Evolutionary conservation across 768 basidiomycete genomes (phyloP).

Genomic region (Asterophora parasitica): DNA sequence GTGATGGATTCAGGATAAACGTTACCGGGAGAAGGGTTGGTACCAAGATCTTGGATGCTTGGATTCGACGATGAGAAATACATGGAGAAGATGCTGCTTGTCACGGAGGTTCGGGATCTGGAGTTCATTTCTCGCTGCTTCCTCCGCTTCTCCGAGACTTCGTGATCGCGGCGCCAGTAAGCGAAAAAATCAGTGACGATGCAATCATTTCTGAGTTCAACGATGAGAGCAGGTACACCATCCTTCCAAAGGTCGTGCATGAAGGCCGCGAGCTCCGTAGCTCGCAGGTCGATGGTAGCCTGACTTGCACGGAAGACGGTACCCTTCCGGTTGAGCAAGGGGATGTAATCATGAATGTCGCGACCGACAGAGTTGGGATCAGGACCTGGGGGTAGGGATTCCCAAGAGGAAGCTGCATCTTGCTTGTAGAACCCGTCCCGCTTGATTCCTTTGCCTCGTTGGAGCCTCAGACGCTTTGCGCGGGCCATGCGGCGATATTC

Average conservation of each 20-base stretch:
- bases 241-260: constrained; percentile 54
- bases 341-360: constrained; percentile 62
- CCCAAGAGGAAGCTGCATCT: constrained; percentile 77
- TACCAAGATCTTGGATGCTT: constrained; percentile 14
- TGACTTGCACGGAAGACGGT: constrained; percentile 70
- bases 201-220: constrained; percentile 56
- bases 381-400: constrained; percentile 82
- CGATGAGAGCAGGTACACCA: constrained; percentile 59
- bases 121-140: constrained; percentile 24
- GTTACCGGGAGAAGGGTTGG: background rate
- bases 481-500: constrained; percentile 62
- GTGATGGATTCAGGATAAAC: constrained; percentile 12
- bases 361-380: constrained; percentile 68
- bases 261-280: constrained; percentile 53
- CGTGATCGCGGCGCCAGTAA: constrained; percentile 69
- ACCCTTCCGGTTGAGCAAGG: constrained; percentile 65
- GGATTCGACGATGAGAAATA: constrained; percentile 49
- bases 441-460: constrained; percentile 72
- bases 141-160: constrained; percentile 41
- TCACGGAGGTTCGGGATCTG: constrained; percentile 38
- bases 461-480: constrained; percentile 62
- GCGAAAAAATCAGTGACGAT: constrained; percentile 74
- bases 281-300: constrained; percentile 59
- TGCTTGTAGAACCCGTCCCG: constrained; percentile 66
- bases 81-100: constrained; percentile 51